Evolutionary conservation across 257 asterid genomes (phyloP), one percentile per base, ranked within the genome.

Genomic region (Fraxinus cuspidata): DNA sequence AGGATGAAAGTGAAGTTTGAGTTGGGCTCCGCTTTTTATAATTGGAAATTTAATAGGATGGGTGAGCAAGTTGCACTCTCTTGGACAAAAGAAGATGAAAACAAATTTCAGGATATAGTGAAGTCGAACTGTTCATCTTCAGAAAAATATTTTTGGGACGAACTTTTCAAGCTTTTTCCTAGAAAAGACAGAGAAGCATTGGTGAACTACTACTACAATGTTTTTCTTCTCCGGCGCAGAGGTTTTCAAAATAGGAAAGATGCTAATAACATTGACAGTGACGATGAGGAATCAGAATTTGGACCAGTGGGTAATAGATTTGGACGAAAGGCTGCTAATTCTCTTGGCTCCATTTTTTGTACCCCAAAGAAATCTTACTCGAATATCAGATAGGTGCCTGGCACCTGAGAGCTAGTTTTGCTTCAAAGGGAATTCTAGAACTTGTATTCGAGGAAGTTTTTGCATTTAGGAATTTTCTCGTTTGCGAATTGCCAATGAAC

Each of bases 341-440:
- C 85, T 75, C 88, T 87, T n/a, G 90, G 88, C 16, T 89, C 98
- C 25, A 90, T 91, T 79, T 86, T 93, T 78, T 69, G 90, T 84
- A 92, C 97, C 32, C 93, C 96, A 0, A 91, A 87, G 83, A 95
- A 90, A 80, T 40, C 91, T 34, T 70, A 74, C 44, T 23, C 27
- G 10, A 81, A 70, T 78, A 51, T 70, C 71, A 64, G 70, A 79
- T 89, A 84, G 85, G 29, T 49, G 74, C 63, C 8, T 51, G 51
- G 44, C 44, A 38, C 51, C 51, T 44, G 19, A 12, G 19, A 44
- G 51, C 51, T 44, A 44, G 51, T 44, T 44, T 44, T 15, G 51
- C 51, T 12, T 44, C 51, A 3, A 44, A 44, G 18, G 51, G 51
- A 44, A 44, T 13, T 44, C 72, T 31, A 19, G 80, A 73, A 70